Percentiles rank a stretch among this genome's conserved stretches.
phyloP scores from a whole-genome alignment of 1,284 basidiomycete genomes.

The Malassezia restricta region DNA sequence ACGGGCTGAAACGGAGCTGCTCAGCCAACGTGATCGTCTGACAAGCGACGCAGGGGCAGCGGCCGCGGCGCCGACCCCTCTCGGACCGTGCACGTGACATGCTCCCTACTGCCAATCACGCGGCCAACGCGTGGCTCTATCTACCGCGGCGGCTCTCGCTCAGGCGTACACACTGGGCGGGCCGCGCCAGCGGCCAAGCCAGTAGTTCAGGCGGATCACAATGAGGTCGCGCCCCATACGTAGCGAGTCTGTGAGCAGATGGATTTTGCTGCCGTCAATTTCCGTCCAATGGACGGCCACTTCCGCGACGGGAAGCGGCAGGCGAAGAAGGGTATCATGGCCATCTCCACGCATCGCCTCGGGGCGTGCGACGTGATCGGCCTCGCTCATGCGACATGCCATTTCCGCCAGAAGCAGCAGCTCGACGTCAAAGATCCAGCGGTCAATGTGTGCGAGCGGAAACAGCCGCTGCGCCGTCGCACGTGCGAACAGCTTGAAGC shows the following conservation, averaged over 20 bases:
- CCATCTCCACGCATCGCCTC: conserved; percentile 2
- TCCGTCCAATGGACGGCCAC: conserved; percentile 84
- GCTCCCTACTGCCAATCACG: too few species aligned
- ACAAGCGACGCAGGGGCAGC: too few species aligned
- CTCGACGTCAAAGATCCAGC: conserved; percentile 91
- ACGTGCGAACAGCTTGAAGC: conserved; percentile 74
- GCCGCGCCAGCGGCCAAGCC: conserved; percentile 54
- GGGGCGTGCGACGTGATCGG: background rate
- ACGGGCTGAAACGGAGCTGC: too few species aligned
- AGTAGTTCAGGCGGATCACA: conserved; percentile 67
- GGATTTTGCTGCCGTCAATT: conserved; percentile 77
- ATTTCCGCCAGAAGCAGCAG: conserved; percentile 65
- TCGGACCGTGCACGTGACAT: too few species aligned
- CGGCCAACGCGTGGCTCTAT: too few species aligned
- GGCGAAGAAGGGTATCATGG: conserved; percentile 48
- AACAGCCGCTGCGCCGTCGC: conserved; percentile 66
- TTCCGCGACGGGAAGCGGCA: conserved; percentile 61
- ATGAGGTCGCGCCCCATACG: conserved; percentile 79
- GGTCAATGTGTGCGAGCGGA: conserved; percentile 49
- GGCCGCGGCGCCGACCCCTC: too few species aligned
- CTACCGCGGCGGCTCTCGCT: too few species aligned
- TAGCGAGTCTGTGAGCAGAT: conserved; percentile 66
- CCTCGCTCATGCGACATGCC: conserved; percentile 15
- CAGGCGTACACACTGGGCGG: conserved; percentile 7
- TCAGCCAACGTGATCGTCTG: too few species aligned